These are phyloP conservation scores for Colletotrichum coccodes DNA, from an alignment of 2,329 filamentous ascomycete genomes.

Conservation along the genomic window DNA sequence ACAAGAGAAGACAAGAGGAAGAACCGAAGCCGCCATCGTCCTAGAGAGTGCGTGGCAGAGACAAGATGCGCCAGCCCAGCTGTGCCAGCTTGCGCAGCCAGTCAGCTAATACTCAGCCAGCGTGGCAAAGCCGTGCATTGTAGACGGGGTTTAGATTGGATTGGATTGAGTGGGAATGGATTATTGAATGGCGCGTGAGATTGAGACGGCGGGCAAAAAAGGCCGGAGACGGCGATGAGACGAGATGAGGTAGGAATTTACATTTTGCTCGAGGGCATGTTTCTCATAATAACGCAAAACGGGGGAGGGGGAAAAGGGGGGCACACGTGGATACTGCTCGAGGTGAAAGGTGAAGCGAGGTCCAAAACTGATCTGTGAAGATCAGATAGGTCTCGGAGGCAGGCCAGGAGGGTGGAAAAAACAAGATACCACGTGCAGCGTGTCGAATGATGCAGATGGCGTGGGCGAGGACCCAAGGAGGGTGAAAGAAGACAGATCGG, in stretches of 20 bases:
- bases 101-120: slow-evolving; percentile 12
- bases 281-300: slow-evolving; percentile 21
- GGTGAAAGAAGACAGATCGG: background rate
- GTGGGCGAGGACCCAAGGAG: background rate
- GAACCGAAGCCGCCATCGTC: slow-evolving; percentile 12
- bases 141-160: slow-evolving; percentile 7
- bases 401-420: background rate
- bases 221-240: slow-evolving; percentile 7
- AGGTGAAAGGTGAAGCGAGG: background rate
- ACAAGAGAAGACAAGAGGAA: background rate
- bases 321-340: slow-evolving; percentile 6
- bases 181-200: background rate
- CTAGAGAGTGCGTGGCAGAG: slow-evolving; percentile 8
- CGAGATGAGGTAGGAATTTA: slow-evolving; percentile 26
- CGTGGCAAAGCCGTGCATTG: slow-evolving; percentile 7
- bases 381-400: background rate
- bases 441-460: background rate
- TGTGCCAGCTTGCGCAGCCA: slow-evolving; percentile 7
- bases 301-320: slow-evolving; percentile 13
- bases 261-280: slow-evolving; percentile 2
- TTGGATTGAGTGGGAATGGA: background rate
- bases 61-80: slow-evolving; percentile 6
- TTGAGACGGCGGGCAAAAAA: background rate
- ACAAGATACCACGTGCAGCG: background rate
- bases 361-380: background rate